Percentiles rank a stretch among this genome's conserved stretches.
phyloP scores from a whole-genome alignment of 2,329 filamentous ascomycete genomes.

The Aspergillus sp. region DNA sequence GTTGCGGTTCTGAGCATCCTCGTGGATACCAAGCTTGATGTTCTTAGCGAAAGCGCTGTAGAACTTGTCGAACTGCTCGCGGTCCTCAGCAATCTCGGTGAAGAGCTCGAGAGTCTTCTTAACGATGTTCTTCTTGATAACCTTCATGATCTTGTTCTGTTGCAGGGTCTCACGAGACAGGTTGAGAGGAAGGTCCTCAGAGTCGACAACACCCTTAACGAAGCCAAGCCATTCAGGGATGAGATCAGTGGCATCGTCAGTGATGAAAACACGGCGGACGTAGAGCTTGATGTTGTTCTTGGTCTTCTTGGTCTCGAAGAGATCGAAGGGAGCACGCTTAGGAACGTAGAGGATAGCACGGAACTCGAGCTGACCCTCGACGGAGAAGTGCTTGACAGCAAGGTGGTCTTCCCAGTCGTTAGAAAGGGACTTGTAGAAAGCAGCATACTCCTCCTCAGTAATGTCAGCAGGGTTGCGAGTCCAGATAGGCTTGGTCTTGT shows the following conservation, averaged over 20 bases:
- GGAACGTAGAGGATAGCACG: slow-evolving; percentile 98
- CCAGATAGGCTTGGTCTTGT: slow-evolving; percentile 99
- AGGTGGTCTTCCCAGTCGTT: slow-evolving; percentile 99
- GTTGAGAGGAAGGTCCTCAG: slow-evolving; percentile 98
- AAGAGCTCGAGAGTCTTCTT: slow-evolving; percentile 99
- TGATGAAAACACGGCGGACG: slow-evolving; percentile 99
- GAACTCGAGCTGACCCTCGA: slow-evolving; percentile 99
- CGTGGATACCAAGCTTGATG: slow-evolving; percentile 99
- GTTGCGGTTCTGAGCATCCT: slow-evolving; percentile 96
- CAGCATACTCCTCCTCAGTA: slow-evolving; percentile 90
- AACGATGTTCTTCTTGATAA: slow-evolving; percentile 99
- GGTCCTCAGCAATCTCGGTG: slow-evolving; percentile 98
- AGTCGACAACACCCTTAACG: slow-evolving; percentile 99
- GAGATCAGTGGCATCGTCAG: slow-evolving; percentile 97
- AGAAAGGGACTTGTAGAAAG: slow-evolving; percentile 99
- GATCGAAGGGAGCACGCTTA: slow-evolving; percentile 98
- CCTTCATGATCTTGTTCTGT: slow-evolving; percentile 99
- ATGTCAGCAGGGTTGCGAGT: slow-evolving; percentile 97
- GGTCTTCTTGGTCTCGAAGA: slow-evolving; percentile 99
- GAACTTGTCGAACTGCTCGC: slow-evolving; percentile 99
- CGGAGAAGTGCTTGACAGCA: slow-evolving; percentile 99
- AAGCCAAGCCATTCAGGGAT: slow-evolving; percentile 99
- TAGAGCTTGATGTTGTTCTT: slow-evolving; percentile 99
- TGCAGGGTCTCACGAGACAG: slow-evolving; percentile 99
- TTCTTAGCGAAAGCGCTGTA: slow-evolving; percentile 99